Base-by-base conservation (phyloP, 208 protist genomes). In the Trichomonas vaginalis region DNA sequence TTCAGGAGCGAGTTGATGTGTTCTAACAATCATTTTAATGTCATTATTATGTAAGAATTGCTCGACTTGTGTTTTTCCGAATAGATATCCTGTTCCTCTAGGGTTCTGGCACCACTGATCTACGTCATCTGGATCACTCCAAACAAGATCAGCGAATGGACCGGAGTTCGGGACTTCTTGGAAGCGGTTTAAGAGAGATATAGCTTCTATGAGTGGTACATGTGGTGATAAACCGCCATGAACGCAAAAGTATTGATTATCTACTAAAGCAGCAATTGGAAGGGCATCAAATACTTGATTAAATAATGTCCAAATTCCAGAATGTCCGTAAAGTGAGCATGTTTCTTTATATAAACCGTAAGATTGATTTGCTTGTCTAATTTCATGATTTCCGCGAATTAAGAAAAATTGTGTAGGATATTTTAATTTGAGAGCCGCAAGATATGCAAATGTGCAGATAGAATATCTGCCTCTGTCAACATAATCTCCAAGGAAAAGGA, bases 1-100 rank as follows among this genome's bases (percentile, higher is more conserved):
- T 95, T 98, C 98, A 96, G 98, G 96, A 21, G 98, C 98, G 2
- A 98, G 97, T 97, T 98, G 98, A 97, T 98, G 98, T 15, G 98
- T 97, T 32, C 98, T 96, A 97, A 97, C 98, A 79, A 98, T 97
- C 15, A 98, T 96, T 12, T 97, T 96, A 6, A 98, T 83, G 39
- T 96, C 95, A 95, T 98, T 98, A 14, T 97, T 45, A 9, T 97
- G 96, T 35, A 96, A 96, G 95, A 98, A 98, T 96, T 98, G 80
- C 10, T 42, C 23, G 95, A 96, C 97, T 51, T 97, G 95, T 39
- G 49, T 97, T 62, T 96, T 96, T 15, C 98, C 98, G 95, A 98
- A 98, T 37, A 98, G 96, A 97, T 97, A 98, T 17, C 98, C 98
- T 12, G 98, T 98, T 39, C 98, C 98, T 51, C 98, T 96, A 37